Evolutionary conservation across 352 stramenopile genomes (phyloP), one percentile per base, ranked within the genome.

Genomic region (Phytophthora cactorum): DNA sequence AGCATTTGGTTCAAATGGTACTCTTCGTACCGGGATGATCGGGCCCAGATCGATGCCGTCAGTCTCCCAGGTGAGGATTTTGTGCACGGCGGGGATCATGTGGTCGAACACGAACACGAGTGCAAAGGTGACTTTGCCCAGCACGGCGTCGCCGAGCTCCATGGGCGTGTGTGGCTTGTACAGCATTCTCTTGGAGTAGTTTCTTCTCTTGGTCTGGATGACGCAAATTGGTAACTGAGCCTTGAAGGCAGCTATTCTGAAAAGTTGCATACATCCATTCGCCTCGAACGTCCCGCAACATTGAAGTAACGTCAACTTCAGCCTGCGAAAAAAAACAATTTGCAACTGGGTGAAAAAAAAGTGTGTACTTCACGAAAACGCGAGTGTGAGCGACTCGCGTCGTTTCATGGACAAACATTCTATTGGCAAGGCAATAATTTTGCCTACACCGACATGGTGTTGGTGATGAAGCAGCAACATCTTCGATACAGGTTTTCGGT

Each of bases 51-150:
- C 25, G 14, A 49, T 38, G 36, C 46, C 32, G 12, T 47, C 34
- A 1, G 53, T 54, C 11, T 87, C 79, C 79, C 79, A 87, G 52
- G 68, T 82, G 38, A 87, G 47, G 62, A 78, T 72, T 50, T 72
- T 79, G 76, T 79, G 75, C 32, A 85, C 68, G 12, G 66, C 63
- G 0, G 79, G 79, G 52, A 85, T 73, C 51, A 80, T 69, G 62
- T 83, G 71, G 44, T 82, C 79, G 50, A 75, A 65, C 36, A 82
- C 36, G 60, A 72, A 77, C 43, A 86, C 61, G 29, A 74, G 62
- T 2, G 70, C 67, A 43, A 63, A 52, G 25, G 68, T 75, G 15
- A 84, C 43, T 32, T 84, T 72, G 9, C 72, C 72, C 15, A 86
- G 61, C 39, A 72, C 27, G 58, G 75, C 70, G 44, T 82, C 75